Conservation (phyloP, 2,329 filamentous ascomycete genomes). For the Exophiala mesophila region DNA sequence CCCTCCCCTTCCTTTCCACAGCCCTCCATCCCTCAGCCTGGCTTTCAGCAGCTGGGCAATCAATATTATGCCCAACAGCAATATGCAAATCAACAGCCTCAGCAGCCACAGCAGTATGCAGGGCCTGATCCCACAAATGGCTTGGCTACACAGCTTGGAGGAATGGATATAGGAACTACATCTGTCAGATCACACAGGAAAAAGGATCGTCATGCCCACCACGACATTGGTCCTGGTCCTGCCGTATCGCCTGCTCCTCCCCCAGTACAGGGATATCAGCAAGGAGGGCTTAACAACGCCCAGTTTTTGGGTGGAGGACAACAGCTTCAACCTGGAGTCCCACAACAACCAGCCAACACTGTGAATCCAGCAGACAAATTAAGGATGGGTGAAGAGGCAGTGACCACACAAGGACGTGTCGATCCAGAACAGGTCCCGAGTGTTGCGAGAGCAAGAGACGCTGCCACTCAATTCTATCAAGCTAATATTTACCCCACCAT, state of each 20-base stretch:
- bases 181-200: slow-evolving; percentile 61
- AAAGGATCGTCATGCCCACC: slow-evolving; percentile 91
- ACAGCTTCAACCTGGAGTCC: slow-evolving; percentile 27
- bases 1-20: slow-evolving; percentile 11
- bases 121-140: slow-evolving; percentile 27
- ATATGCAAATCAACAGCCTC: slow-evolving; percentile 15
- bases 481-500: slow-evolving; percentile 90
- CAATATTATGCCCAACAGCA: slow-evolving; percentile 10
- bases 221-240: slow-evolving; percentile 69
- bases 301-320: slow-evolving; percentile 31
- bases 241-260: slow-evolving; percentile 33
- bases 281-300: slow-evolving; percentile 5
- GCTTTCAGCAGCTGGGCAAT: slow-evolving; percentile 15
- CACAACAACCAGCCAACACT: slow-evolving; percentile 17
- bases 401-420: slow-evolving; percentile 67
- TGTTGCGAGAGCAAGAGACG: slow-evolving; percentile 77
- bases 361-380: slow-evolving; percentile 24
- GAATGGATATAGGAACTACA: slow-evolving; percentile 60
- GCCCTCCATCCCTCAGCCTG: slow-evolving; percentile 15
- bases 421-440: slow-evolving; percentile 92
- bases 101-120: slow-evolving; percentile 9
- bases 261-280: slow-evolving; percentile 1
- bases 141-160: slow-evolving; percentile 65
- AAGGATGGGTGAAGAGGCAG: slow-evolving; percentile 48
- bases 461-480: slow-evolving; percentile 76